Evolutionary conservation across 176 grass and related monocot species (phyloP).

Genomic region (Cenchrus fungigraminus): DNA sequence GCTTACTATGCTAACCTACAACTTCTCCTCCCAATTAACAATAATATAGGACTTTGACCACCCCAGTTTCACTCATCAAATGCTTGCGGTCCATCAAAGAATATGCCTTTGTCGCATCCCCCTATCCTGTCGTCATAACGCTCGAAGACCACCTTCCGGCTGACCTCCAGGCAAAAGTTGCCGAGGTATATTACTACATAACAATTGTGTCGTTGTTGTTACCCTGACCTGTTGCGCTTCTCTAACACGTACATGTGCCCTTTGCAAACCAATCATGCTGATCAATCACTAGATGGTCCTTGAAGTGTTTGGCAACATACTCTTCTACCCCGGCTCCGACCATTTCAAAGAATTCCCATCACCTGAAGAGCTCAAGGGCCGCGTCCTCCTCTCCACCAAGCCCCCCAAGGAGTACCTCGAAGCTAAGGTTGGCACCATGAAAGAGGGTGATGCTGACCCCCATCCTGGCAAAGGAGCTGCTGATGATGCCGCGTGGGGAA

Average conservation of each 20-base stretch:
- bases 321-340: slow-evolving; percentile 73
- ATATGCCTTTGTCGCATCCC: slow-evolving; percentile 83
- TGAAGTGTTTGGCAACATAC: slow-evolving; percentile 65
- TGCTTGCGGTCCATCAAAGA: slow-evolving; percentile 89
- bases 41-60: slow-evolving; percentile 68
- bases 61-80: slow-evolving; percentile 83
- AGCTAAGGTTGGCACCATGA: slow-evolving; percentile 50
- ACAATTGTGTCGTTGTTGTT: not conserved
- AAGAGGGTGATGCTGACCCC: slow-evolving; percentile 53
- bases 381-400: slow-evolving; percentile 86
- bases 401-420: slow-evolving; percentile 91
- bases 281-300: slow-evolving; percentile 65
- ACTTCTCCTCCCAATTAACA: too few species aligned
- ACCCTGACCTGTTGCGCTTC: not conserved
- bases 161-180: slow-evolving; percentile 92
- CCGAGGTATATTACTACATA: slow-evolving; percentile 50
- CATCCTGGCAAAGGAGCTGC: slow-evolving; percentile 38
- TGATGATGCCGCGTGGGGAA: slow-evolving; percentile 79
- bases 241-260: not conserved
- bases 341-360: slow-evolving; percentile 80
- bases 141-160: slow-evolving; percentile 88
- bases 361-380: slow-evolving; percentile 70
- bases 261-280: not conserved
- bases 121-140: slow-evolving; percentile 93
- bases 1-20: too few species aligned